These are phyloP conservation scores for Darksidea phi DNA, from an alignment of 495 filamentous ascomycete genomes.

Conservation along the genomic window DNA sequence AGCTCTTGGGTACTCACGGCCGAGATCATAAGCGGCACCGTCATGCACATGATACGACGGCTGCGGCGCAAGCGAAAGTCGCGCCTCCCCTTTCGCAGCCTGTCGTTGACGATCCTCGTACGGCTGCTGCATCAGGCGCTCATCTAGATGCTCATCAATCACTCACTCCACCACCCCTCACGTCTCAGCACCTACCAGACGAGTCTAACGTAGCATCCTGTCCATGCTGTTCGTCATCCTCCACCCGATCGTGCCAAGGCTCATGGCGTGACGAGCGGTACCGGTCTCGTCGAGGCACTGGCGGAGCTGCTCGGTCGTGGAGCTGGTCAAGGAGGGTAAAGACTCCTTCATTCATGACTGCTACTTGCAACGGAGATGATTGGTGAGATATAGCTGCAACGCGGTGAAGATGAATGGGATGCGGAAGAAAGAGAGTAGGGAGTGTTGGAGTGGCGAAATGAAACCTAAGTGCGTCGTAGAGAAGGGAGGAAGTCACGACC, in stretches of 20 bases:
- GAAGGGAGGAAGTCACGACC: neutral
- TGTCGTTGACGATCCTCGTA: slow-evolving; percentile 33
- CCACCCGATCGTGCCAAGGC: slow-evolving; percentile 17
- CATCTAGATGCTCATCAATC: slow-evolving; percentile 24
- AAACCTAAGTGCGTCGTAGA: neutral
- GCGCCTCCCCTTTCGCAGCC: slow-evolving; percentile 35
- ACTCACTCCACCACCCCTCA: neutral
- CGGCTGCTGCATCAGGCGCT: slow-evolving; percentile 33
- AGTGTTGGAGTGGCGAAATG: neutral
- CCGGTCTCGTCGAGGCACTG: slow-evolving; percentile 12
- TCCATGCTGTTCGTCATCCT: slow-evolving; percentile 37
- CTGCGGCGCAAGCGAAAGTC: slow-evolving; percentile 33
- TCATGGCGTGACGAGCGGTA: slow-evolving; percentile 23
- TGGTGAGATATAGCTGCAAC: neutral
- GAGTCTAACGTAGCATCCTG: slow-evolving; percentile 45
- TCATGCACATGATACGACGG: neutral
- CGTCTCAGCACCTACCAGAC: slow-evolving; percentile 46
- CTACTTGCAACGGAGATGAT: neutral
- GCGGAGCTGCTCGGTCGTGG: neutral
- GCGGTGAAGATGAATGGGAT: neutral
- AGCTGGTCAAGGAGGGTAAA: too few relatives aligned
- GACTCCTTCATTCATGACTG: too few relatives aligned
- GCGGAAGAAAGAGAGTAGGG: neutral
- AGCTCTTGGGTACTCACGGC: too few relatives aligned
- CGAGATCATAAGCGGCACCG: neutral